A percentile compares a stretch with the other conserved stretches of the same genome.
Evolutionary conservation across 495 filamentous ascomycete genomes (phyloP).

Genomic region (Penicillium odoratum): DNA sequence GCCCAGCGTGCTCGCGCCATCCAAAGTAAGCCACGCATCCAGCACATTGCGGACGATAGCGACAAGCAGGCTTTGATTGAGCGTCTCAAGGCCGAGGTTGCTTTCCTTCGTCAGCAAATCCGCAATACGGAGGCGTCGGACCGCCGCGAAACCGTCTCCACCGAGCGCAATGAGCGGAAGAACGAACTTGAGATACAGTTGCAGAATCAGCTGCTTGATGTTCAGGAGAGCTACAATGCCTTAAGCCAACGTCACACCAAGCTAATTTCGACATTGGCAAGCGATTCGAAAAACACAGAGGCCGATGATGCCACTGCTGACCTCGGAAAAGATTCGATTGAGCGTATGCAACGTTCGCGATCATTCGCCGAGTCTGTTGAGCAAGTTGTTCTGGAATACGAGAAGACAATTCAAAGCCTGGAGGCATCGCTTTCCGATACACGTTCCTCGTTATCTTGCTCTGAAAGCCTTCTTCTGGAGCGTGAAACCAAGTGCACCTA

Average conservation of each 20-base stretch:
- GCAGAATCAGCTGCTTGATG: constrained; percentile 89
- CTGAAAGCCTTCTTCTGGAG: constrained; percentile 83
- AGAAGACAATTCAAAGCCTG: constrained; percentile 94
- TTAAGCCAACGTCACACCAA: constrained; percentile 90
- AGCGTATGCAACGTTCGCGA: constrained; percentile 88
- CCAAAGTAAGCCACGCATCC: constrained; percentile 95
- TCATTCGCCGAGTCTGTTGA: constrained; percentile 95
- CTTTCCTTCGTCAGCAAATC: constrained; percentile 93
- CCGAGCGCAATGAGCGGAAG: constrained; percentile 73
- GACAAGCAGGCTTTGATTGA: constrained; percentile 96
- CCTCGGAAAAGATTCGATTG: constrained; percentile 77
- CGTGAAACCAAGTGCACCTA: constrained; percentile 92
- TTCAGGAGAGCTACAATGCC: constrained; percentile 91
- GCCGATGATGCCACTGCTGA: constrained; percentile 54
- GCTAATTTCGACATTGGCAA: constrained; percentile 90
- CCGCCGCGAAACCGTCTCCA: constrained; percentile 57
- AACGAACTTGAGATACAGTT: constrained; percentile 86
- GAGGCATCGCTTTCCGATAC: constrained; percentile 92
- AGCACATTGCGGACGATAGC: constrained; percentile 84
- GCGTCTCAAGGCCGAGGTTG: constrained; percentile 87
- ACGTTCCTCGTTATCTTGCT: constrained; percentile 74
- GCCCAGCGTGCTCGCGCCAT: constrained; percentile 95
- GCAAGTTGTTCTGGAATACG: constrained; percentile 94
- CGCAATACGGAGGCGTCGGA: constrained; percentile 65
- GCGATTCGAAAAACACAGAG: constrained; percentile 70